Evolutionary conservation across 805 yeast genomes (phyloP).

Genomic region (Clavispora fructus): DNA sequence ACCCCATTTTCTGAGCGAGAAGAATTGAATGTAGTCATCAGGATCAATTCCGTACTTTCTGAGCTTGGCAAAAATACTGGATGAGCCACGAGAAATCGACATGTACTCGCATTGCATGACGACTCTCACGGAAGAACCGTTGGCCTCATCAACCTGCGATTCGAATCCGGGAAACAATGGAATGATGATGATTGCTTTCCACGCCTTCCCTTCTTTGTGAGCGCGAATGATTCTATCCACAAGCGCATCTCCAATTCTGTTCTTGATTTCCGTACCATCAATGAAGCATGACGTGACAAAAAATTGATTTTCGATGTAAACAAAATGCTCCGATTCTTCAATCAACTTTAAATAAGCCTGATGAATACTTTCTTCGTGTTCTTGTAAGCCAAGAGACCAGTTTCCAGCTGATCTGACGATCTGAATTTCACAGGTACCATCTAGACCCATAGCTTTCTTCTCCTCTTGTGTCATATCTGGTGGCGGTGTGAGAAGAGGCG

Average conservation of each 20-base stretch:
- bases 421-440: slow-evolving; percentile 91
- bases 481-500: slow-evolving; percentile 91
- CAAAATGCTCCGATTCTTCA: slow-evolving; percentile 87
- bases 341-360: slow-evolving; percentile 87
- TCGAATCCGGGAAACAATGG: slow-evolving; percentile 98
- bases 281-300: slow-evolving; percentile 85
- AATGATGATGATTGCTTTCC: slow-evolving; percentile 89
- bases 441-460: slow-evolving; percentile 50
- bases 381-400: slow-evolving; percentile 89
- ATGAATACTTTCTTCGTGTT: slow-evolving; percentile 85
- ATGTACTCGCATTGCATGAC: slow-evolving; percentile 95
- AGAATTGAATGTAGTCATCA: slow-evolving; percentile 86
- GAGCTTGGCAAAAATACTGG: slow-evolving; percentile 81
- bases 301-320: slow-evolving; percentile 94
- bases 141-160: slow-evolving; percentile 86
- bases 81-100: slow-evolving; percentile 85
- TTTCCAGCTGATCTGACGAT: slow-evolving; percentile 80
- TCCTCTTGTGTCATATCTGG: slow-evolving; percentile 77
- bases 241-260: slow-evolving; percentile 91
- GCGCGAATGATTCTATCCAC: slow-evolving; percentile 96
- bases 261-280: slow-evolving; percentile 78
- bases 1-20: slow-evolving; percentile 93
- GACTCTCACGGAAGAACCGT: slow-evolving; percentile 90
- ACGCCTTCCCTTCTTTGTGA: slow-evolving; percentile 62
- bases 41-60: slow-evolving; percentile 80